A percentile compares a stretch with the other conserved stretches of the same genome.
Evolutionary conservation across 495 filamentous ascomycete species (phyloP).

Genomic region (Geoglossum glabrum): DNA sequence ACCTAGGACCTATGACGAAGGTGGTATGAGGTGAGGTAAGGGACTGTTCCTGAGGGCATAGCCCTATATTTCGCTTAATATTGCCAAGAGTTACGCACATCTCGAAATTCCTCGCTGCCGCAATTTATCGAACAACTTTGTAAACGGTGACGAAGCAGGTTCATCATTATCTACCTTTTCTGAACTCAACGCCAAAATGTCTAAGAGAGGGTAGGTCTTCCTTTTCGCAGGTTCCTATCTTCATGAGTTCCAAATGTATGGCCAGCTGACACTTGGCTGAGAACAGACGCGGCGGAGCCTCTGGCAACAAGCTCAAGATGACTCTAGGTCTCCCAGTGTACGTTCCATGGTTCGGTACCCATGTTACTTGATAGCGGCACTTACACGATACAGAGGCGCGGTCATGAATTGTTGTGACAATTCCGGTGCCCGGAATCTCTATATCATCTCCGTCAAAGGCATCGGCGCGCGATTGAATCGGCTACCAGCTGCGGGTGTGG

Average conservation of each 20-base stretch:
- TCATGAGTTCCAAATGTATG: too few relatives aligned
- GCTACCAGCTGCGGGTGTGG: conserved; percentile 91
- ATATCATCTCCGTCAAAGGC: conserved; percentile 99
- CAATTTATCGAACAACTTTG: not conserved
- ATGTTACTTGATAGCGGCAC: not conserved
- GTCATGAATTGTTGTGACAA: conserved; percentile 97
- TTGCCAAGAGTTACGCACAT: not conserved
- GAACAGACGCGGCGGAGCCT: conserved; percentile 59
- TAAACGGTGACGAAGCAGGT: not conserved
- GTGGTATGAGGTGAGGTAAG: too few relatives aligned
- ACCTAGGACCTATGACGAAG: not conserved
- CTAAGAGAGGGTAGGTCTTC: not conserved
- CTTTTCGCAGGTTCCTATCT: not conserved
- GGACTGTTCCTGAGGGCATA: not conserved
- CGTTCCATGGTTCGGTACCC: conserved; percentile 22
- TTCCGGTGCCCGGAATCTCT: conserved; percentile 95
- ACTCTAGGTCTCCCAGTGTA: conserved; percentile 99
- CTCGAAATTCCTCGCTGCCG: not conserved
- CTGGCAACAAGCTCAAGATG: conserved; percentile 99
- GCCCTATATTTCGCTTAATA: not conserved
- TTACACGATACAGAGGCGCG: conserved; percentile 45
- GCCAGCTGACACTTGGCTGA: not conserved
- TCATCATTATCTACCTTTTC: not conserved
- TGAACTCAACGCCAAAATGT: not conserved
- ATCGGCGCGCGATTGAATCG: conserved; percentile 96